phyloP scores from a whole-genome alignment of 305 asterid genomes.

The Rubia balearica region DNA sequence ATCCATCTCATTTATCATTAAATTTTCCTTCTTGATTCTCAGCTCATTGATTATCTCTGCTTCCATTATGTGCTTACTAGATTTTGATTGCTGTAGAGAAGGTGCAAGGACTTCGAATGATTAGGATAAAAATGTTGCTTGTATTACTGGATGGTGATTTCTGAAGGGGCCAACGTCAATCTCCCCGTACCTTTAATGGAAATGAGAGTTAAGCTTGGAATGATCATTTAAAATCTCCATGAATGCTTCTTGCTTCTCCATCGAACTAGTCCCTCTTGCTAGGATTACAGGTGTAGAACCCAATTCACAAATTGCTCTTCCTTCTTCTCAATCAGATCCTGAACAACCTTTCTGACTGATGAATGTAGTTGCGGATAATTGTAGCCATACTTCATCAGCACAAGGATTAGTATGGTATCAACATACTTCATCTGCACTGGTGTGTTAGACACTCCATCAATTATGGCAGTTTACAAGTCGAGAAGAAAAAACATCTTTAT shows the following conservation, averaged over 20 bases:
- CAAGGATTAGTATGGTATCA: no score
- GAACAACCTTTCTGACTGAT: slow-evolving; percentile 24
- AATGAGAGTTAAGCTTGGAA: not conserved
- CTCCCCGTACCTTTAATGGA: slow-evolving; percentile 12
- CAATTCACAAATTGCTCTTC: slow-evolving; percentile 20
- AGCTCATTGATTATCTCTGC: slow-evolving; percentile 11
- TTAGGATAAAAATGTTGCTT: slow-evolving; percentile 26
- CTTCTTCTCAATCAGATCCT: slow-evolving; percentile 20
- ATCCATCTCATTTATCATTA: no score
- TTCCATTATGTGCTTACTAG: slow-evolving; percentile 17
- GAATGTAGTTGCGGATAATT: slow-evolving; percentile 9
- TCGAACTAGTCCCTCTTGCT: slow-evolving; percentile 12
- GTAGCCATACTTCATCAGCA: no score
- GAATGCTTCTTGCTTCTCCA: slow-evolving; percentile 18
- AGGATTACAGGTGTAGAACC: slow-evolving; percentile 26
- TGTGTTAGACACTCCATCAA: no score
- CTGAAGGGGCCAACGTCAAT: slow-evolving; percentile 19
- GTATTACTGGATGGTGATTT: not conserved
- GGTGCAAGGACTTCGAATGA: slow-evolving; percentile 21
- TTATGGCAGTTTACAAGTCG: no score
- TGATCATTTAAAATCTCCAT: slow-evolving; percentile 9
- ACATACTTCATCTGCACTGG: no score
- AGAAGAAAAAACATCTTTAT: no score
- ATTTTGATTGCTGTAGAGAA: slow-evolving; percentile 14
- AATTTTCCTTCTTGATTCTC: no score